Base-by-base conservation (phyloP, 176 grass and related monocot species). In the Cenchrus purpureus region DNA sequence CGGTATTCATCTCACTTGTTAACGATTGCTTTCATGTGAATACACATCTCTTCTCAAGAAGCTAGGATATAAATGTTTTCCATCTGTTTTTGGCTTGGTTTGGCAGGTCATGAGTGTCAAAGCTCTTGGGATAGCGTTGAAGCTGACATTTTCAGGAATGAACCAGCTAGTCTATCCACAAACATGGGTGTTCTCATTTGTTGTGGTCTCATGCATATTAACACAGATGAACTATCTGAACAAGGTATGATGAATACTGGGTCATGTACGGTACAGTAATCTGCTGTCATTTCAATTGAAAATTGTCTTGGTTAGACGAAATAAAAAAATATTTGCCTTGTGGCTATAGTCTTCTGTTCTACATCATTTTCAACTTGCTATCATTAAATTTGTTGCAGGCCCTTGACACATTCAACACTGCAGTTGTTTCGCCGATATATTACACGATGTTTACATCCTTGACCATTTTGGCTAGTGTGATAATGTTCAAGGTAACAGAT, bases 191-290 rank as follows among this genome's bases (percentile, higher is more conserved):
- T 98, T 98, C 73, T 83, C 79, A 70, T 76, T 98, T 86, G 80
- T 98, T 73, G 96, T 98, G 57, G 46, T 93, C 50, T 58, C 87
- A 74, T 98, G 96, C 76, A 86, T 98, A 65, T 82, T 94, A 84
- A 95, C 87, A 22, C 96, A 98, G 77, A 95, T 98, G 93, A 98
- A 95, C 85, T 98, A 98, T 90, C 91, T 98, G 56, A 98, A 98
- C 80, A 98, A 98, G 96, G 96, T 98, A 93, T 61, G 70, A 17
- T 80, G 32, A 68, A 80, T 62, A 4, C 50, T 69, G 61, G 44
- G 58, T 54, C n/a, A 64, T 55, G 15, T 12, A 67, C 19, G 60
- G 42, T 75, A 49, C 22, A 68, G n/a, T 52, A 45, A 14, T 15
- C 28, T 40, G 4, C n/a, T 80, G 42, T 11, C 22, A 40, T 79